These are phyloP conservation scores for Dactylis glomerata DNA, from an alignment of 176 grass and related monocot species.

Conservation along the genomic window DNA sequence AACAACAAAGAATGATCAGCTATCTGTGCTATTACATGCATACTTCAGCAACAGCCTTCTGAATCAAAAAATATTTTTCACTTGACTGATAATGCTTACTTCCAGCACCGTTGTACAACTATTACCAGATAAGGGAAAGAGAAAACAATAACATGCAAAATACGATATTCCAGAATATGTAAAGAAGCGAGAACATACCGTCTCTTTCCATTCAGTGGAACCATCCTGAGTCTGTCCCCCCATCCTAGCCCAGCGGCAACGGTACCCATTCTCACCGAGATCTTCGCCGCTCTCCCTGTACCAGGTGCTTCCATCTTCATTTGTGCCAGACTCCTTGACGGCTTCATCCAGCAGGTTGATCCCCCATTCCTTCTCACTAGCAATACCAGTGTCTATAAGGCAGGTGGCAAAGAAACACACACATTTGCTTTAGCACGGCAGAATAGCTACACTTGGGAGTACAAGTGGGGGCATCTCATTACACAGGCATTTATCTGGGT, in stretches of 20 bases:
- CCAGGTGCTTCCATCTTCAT: constrained; percentile 96
- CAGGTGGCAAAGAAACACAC: constrained; percentile 64
- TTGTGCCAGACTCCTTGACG: constrained; percentile 71
- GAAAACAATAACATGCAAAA: background rate
- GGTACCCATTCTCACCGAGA: constrained; percentile 73
- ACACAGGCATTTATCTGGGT: background rate
- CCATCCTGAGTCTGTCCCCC: constrained; percentile 80
- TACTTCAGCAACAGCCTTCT: background rate
- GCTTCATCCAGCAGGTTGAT: constrained; percentile 92
- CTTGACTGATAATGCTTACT: background rate
- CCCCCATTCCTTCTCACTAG: constrained; percentile 99
- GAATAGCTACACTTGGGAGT: background rate
- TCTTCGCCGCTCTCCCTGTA: constrained; percentile 86
- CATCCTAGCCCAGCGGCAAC: constrained; percentile 92
- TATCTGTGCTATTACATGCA: background rate
- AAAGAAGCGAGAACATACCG: constrained; percentile 49
- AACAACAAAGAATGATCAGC: background rate
- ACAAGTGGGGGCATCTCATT: constrained; percentile 4
- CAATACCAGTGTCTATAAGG: constrained; percentile 96
- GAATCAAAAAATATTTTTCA: background rate
- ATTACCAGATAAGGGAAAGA: background rate
- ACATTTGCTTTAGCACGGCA: constrained; percentile 43
- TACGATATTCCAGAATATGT: background rate
- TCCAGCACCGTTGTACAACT: background rate
- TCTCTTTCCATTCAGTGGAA: constrained; percentile 83